A percentile compares a stretch with the other conserved stretches of the same genome.
Evolutionary conservation across 2,329 filamentous ascomycete genomes (phyloP).

Genomic region (Sporothrix sp.): DNA sequence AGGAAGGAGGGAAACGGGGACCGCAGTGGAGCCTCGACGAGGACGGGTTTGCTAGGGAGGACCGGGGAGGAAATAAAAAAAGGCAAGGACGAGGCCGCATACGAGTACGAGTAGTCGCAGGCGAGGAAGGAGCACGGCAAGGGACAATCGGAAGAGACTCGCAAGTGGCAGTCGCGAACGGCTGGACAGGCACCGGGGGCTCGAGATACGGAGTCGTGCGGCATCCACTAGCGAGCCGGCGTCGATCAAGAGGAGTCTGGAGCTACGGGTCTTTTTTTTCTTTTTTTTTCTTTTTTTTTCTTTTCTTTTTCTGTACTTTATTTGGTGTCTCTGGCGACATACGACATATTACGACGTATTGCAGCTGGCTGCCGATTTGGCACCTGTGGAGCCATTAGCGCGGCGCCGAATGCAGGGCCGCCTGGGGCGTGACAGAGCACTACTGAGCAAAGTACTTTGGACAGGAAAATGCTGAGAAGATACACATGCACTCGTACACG

Average conservation of each 20-base stretch:
- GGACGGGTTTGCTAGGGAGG: too few species aligned
- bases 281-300: background rate
- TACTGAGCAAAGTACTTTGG: background rate
- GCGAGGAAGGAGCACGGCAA: too few species aligned
- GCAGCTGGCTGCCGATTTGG: background rate
- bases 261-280: background rate
- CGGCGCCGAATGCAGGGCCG: slow-evolving; percentile 1
- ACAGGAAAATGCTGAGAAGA: background rate
- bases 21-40: slow-evolving; percentile 2
- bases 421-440: slow-evolving; percentile 1
- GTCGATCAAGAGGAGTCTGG: background rate
- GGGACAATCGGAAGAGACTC: too few species aligned
- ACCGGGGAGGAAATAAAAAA: too few species aligned
- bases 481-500: too few species aligned
- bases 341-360: too few species aligned
- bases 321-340: background rate
- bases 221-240: background rate
- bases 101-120: too few species aligned
- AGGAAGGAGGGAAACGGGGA: background rate
- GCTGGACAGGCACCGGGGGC: background rate
- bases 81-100: too few species aligned
- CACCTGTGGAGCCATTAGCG: slow-evolving; percentile 1
- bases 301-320: background rate
- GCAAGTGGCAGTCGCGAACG: too few species aligned
- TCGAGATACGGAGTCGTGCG: background rate